Evolutionary conservation across 495 filamentous ascomycete genomes (phyloP).

Genomic region (Aspergillus incahuasiensis): DNA sequence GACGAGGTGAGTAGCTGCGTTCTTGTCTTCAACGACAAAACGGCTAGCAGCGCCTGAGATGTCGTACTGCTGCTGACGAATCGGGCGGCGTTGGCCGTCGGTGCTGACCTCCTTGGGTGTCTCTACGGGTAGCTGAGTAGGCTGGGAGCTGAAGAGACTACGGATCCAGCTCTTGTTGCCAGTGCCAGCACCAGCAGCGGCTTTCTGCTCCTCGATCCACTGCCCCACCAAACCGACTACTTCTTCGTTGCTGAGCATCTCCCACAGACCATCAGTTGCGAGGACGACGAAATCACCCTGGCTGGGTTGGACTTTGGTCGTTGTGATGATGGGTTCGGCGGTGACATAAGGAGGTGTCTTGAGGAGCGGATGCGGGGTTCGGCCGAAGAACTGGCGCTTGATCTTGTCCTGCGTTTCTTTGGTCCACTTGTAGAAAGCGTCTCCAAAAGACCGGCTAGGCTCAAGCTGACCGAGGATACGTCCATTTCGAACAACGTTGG

Average conservation of each 20-base stretch:
- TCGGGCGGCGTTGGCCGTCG: slow-evolving; percentile 59
- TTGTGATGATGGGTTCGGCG: slow-evolving; percentile 90
- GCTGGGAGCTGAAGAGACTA: slow-evolving; percentile 47
- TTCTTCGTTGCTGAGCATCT: slow-evolving; percentile 99
- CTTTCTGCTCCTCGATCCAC: slow-evolving; percentile 80
- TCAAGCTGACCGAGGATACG: slow-evolving; percentile 89
- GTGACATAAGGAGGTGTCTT: slow-evolving; percentile 97
- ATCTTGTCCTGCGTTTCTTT: slow-evolving; percentile 75
- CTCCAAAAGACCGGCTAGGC: slow-evolving; percentile 90
- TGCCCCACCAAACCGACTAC: slow-evolving; percentile 93
- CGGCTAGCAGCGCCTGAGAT: slow-evolving; percentile 65
- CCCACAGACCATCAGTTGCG: slow-evolving; percentile 97
- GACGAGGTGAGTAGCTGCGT: slow-evolving; percentile 92
- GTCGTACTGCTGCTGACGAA: slow-evolving; percentile 79
- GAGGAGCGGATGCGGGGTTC: slow-evolving; percentile 62
- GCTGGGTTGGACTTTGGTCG: slow-evolving; percentile 86
- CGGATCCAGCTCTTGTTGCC: slow-evolving; percentile 43
- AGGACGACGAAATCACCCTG: slow-evolving; percentile 94
- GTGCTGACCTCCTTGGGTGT: slow-evolving; percentile 46
- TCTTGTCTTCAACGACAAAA: slow-evolving; percentile 93
- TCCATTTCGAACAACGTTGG: slow-evolving; percentile 76
- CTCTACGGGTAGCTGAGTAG: slow-evolving; percentile 51
- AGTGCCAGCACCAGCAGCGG: slow-evolving; percentile 29
- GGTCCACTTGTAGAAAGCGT: slow-evolving; percentile 95
- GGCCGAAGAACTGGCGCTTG: slow-evolving; percentile 78